These are phyloP conservation scores for Epichloe gansuensis DNA, from an alignment of 2,329 filamentous ascomycete species.

Conservation along the genomic window DNA sequence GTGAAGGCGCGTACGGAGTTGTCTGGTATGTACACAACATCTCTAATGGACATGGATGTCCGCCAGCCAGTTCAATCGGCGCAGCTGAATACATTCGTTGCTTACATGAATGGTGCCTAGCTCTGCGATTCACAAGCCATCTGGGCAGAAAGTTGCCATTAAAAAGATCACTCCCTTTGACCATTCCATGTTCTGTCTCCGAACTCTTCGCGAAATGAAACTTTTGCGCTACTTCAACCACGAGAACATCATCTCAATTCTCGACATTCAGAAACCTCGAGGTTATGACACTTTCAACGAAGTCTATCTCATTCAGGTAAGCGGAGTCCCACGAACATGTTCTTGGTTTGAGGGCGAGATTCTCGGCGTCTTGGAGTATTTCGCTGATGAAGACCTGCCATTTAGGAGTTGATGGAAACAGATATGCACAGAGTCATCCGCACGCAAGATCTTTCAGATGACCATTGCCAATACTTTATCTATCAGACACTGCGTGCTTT, in stretches of 20 bases:
- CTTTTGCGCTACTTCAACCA: conserved; percentile 97
- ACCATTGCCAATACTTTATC: conserved; percentile 99
- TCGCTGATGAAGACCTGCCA: background rate
- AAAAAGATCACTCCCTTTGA: conserved; percentile 99
- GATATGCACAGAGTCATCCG: conserved; percentile 99
- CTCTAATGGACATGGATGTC: background rate
- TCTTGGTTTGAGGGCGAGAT: background rate
- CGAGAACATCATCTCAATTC: conserved; percentile 98
- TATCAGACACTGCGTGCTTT: conserved; percentile 96
- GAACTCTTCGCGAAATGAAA: conserved; percentile 98
- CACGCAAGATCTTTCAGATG: conserved; percentile 94
- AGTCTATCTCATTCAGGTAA: conserved; percentile 94
- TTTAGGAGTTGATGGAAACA: conserved; percentile 93
- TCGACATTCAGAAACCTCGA: conserved; percentile 96
- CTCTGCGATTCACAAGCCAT: conserved; percentile 95
- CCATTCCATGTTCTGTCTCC: conserved; percentile 95
- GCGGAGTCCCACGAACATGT: conserved; percentile 9
- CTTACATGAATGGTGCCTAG: conserved; percentile 30
- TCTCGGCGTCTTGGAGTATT: background rate
- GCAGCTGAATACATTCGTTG: background rate
- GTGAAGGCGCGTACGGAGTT: conserved; percentile 95
- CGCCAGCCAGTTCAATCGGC: background rate
- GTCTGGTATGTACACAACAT: conserved; percentile 55
- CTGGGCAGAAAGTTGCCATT: conserved; percentile 95
- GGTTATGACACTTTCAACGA: conserved; percentile 95